Evolutionary conservation across 2,329 filamentous ascomycete species (phyloP).

Genomic region (Colletotrichum sp.): DNA sequence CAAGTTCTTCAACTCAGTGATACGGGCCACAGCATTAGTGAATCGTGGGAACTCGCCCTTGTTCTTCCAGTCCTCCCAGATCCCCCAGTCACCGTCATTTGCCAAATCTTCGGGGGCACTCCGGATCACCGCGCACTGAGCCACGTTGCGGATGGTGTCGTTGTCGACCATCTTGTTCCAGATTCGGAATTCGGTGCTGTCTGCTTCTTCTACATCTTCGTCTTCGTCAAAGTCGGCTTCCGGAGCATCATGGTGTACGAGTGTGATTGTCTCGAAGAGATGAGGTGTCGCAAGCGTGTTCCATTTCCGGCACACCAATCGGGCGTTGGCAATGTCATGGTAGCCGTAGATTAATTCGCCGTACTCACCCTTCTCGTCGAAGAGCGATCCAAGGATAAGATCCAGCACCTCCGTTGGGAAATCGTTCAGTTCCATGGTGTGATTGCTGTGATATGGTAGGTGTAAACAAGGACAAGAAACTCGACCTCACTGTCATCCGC

Average conservation of each 20-base stretch:
- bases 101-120: conserved; percentile 14
- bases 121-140: conserved; percentile 22
- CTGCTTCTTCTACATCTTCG: neutral
- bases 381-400: neutral
- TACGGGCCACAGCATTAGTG: neutral
- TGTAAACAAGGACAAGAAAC: neutral
- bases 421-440: neutral
- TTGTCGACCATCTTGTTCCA: conserved; percentile 1
- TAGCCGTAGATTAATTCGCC: neutral
- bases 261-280: conserved; percentile 11
- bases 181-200: neutral
- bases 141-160: neutral
- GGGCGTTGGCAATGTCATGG: conserved; percentile 2
- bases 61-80: neutral
- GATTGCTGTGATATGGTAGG: neutral
- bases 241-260: neutral
- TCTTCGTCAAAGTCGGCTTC: neutral
- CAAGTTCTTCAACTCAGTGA: conserved; percentile 16
- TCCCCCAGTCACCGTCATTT: neutral
- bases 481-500: neutral
- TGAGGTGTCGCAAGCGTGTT: conserved; percentile 5
- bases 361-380: neutral
- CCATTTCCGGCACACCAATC: conserved; percentile 24
- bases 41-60: neutral
- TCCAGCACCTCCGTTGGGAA: neutral